Evolutionary conservation across 1,284 basidiomycete genomes (phyloP).

Genomic region (Taiwanofungus camphoratus): DNA sequence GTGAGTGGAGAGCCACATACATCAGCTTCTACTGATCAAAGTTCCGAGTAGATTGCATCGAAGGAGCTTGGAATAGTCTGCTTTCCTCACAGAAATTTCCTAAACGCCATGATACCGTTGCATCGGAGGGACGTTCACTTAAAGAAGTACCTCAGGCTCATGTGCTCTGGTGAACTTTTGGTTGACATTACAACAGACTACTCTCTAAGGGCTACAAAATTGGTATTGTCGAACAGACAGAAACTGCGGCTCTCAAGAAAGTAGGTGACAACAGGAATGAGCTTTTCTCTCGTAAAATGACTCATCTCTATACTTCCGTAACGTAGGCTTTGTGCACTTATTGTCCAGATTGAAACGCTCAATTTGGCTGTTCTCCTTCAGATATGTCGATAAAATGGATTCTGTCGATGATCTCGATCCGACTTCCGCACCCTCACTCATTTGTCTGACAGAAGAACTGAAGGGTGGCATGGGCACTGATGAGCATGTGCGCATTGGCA

Average conservation of each 20-base stretch:
- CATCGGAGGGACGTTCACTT: conserved; percentile 83
- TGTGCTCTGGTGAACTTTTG: background rate
- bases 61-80: conserved; percentile 80
- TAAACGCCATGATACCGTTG: conserved; percentile 78
- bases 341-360: background rate
- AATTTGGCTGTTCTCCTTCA: conserved; percentile 23
- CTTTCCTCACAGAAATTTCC: conserved; percentile 75
- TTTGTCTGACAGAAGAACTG: conserved; percentile 68
- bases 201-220: conserved; percentile 85
- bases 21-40: background rate
- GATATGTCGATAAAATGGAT: conserved; percentile 70
- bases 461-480: conserved; percentile 46
- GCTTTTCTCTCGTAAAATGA: conserved; percentile 79
- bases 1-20: conserved; percentile 29
- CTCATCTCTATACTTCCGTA: conserved; percentile 81
- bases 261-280: conserved; percentile 77
- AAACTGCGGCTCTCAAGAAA: conserved; percentile 96
- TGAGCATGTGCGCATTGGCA: conserved; percentile 60
- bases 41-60: conserved; percentile 68
- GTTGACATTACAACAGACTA: conserved; percentile 42
- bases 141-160: conserved; percentile 58
- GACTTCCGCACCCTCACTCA: conserved; percentile 51
- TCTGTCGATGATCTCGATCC: conserved; percentile 62
- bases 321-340: conserved; percentile 53
- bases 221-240: conserved; percentile 88